Evolutionary conservation across 192 early-diverging fungal genomes (phyloP), one percentile per base, ranked within the genome.

Genomic region (Linnemannia schmuckeri): DNA sequence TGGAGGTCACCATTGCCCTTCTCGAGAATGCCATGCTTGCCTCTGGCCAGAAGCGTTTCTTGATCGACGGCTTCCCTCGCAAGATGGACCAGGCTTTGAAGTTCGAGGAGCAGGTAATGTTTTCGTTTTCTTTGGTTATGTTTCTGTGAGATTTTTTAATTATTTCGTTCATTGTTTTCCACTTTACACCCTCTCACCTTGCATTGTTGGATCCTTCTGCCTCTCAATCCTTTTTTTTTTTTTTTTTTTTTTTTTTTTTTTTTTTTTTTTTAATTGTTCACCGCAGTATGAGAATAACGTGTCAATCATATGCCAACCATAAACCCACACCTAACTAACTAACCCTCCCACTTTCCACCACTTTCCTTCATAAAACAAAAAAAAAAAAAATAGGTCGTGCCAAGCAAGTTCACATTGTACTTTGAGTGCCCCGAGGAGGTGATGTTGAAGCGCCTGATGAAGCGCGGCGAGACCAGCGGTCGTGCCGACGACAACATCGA

Each of bases 61-160:
- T 99, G 85, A 95, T 99, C 70, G 99, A 99, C 78, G 99, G 99
- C 3, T 99, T 99, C 94, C 99, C 99, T 17, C 90, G 98, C 30
- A 93, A 95, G 82, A 89, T 99, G 89, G 97, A 97, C 76, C 99
- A 99, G 89, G 99, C 97, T 22, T 82, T 94, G 76, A 95, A 95
- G 68, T 99, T 99, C 88, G 98, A 99, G 89, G 94, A 97, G 78
- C 92, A 90, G 37, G 97, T 97, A 46, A 46, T 46, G 83, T 91
- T 93, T 88, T 0, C 3, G 55, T 84, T 69, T 30, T 3, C 8
- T 12, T 33, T 66, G 61, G 27, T 33, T 9, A 30, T 27, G n/a
- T 66, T 72, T 40, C 40, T 72, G 13, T 35, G 73, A 2, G 47
- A 24, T 27, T n/a, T 27, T 30, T 44, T 57, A 52, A 37, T 79